Base-by-base conservation (phyloP, 768 basidiomycete species). In the Calocera viscosa region DNA sequence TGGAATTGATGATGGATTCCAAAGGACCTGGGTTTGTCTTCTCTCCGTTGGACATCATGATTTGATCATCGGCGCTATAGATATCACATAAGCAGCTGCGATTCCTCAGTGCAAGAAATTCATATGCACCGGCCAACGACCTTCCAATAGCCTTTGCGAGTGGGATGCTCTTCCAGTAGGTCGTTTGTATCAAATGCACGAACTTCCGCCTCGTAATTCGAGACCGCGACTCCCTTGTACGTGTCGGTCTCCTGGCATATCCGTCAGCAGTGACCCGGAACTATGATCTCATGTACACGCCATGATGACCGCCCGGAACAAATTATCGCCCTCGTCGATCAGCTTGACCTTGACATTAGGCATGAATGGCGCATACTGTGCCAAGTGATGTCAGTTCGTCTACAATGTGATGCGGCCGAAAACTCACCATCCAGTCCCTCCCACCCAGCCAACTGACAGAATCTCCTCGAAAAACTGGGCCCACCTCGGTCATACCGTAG, bases 151-250 rank as follows among this genome's bases (percentile, higher is more conserved):
- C 26, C 53, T 26, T 26, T 32, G 10, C 30, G 24, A 16, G 26
- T 60, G 2, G 53, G 53, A 60, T 60, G 53, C 24, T 11, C 14
- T 32, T 60, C 26, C 53, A 60, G 19, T 26, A 60, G 22, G 53
- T 60, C 53, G 30, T 60, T 60, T 11, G 53, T 60, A 19, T 60
- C 53, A 26, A 60, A 60, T 16, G 53, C 53, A 32, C 53, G 35
- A 14, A 38, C 53, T 5, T 32, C 26, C 14, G 53, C 26, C 26
- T 60, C 19, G 26, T 16, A 60, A 32, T 60, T 60, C 14, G 53
- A 60, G 8, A 60, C 53, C 3, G 53, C 24, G 7, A 60, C 53
- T 38, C 35, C 35, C 10, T 60, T 26, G 26, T 28, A 60, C 11
- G 5, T 60, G 16, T 32, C 22, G 14, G 24, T 60, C 30, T 60